phyloP scores from a whole-genome alignment of 352 stramenopile species.

The Phytophthora fragariaefolia region DNA sequence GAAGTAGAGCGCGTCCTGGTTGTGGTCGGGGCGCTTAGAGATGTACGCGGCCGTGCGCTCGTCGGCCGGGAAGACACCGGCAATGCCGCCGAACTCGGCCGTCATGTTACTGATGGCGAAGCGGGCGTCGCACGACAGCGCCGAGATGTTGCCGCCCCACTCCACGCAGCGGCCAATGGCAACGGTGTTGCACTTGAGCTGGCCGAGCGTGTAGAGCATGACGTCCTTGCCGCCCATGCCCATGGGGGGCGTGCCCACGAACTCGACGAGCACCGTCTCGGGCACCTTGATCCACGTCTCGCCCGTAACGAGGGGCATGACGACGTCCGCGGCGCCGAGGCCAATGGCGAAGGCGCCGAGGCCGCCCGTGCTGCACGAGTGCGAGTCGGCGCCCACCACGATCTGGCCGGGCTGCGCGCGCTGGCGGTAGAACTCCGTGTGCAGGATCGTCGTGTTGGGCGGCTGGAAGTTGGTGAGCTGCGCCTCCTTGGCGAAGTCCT shows the following conservation, averaged over 20 bases:
- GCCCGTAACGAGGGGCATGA: conserved; percentile 86
- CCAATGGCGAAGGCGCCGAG: conserved; percentile 84
- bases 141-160: conserved; percentile 81
- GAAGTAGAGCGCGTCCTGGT: conserved; percentile 84
- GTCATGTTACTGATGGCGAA: conserved; percentile 91
- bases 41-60: conserved; percentile 83
- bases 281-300: conserved; percentile 91
- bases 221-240: conserved; percentile 89
- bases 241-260: conserved; percentile 66
- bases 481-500: conserved; percentile 83
- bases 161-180: conserved; percentile 80
- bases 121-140: conserved; percentile 80
- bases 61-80: conserved; percentile 83
- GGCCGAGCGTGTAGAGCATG: conserved; percentile 85
- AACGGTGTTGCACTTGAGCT: conserved; percentile 90
- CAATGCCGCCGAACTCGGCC: conserved; percentile 86
- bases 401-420: conserved; percentile 86
- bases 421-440: conserved; percentile 90
- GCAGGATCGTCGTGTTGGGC: conserved; percentile 87
- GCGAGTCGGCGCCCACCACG: conserved; percentile 82
- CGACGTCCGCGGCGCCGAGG: conserved; percentile 77
- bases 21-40: conserved; percentile 72
- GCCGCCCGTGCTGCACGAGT: conserved; percentile 80
- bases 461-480: conserved; percentile 85
- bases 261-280: conserved; percentile 87